phyloP scores from a whole-genome alignment of 164 flowering plant genomes.

The Magnolia kwangsiensis region DNA sequence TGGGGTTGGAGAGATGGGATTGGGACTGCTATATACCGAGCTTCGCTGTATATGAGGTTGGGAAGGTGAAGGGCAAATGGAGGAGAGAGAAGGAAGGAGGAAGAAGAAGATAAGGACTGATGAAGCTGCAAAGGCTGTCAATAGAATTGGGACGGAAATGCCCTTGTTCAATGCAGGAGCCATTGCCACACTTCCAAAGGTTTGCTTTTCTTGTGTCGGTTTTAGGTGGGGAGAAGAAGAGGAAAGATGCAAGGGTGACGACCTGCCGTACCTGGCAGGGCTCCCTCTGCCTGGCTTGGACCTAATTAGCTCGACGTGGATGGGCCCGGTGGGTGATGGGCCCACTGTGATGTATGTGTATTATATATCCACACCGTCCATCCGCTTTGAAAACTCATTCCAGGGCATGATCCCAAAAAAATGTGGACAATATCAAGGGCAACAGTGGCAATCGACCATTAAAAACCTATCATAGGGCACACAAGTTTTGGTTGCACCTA shows the following conservation, averaged over 20 bases:
- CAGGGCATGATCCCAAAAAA: too few relatives aligned
- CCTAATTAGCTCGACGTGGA: too few relatives aligned
- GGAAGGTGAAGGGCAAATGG: constrained; percentile 15
- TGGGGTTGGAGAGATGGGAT: constrained; percentile 30
- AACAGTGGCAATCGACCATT: too few relatives aligned
- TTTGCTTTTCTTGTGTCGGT: background rate
- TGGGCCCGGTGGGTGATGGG: too few relatives aligned
- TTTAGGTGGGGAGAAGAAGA: background rate
- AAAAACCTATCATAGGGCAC: too few relatives aligned
- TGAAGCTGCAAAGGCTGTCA: background rate
- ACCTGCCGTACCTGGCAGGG: too few relatives aligned
- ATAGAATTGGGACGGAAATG: background rate
- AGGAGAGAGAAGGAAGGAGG: constrained; percentile 41
- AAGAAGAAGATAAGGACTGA: constrained; percentile 51
- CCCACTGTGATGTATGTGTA: too few relatives aligned
- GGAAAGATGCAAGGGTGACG: background rate
- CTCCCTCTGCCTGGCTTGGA: too few relatives aligned
- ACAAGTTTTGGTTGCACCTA: too few relatives aligned
- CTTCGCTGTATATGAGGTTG: background rate
- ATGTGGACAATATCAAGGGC: too few relatives aligned
- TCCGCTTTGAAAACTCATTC: too few relatives aligned
- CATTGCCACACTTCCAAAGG: background rate
- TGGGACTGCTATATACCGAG: background rate
- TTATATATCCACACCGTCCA: too few relatives aligned
- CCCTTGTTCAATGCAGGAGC: background rate